phyloP scores from a whole-genome alignment of 495 filamentous ascomycete genomes.

The Aspergillus haitiensis region DNA sequence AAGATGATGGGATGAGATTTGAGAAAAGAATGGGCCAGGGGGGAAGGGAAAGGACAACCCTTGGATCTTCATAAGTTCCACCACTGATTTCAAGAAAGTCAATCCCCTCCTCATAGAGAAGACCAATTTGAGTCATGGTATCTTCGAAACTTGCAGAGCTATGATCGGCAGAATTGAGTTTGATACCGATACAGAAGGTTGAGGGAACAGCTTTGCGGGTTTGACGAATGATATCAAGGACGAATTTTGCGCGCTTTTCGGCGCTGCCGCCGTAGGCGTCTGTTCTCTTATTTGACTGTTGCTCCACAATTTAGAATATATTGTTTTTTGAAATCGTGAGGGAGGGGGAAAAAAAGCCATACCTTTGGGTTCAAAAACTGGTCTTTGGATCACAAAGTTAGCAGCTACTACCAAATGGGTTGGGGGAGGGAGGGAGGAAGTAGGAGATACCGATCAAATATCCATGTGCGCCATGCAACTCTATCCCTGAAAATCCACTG shows the following conservation, averaged over 20 bases:
- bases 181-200: slow-evolving; percentile 58
- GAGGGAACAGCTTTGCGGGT: slow-evolving; percentile 46
- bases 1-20: background rate
- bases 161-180: slow-evolving; percentile 62
- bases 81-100: slow-evolving; percentile 66
- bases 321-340: background rate
- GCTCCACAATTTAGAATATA: background rate
- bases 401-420: slow-evolving; percentile 1
- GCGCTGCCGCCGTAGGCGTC: slow-evolving; percentile 52
- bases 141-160: slow-evolving; percentile 46
- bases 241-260: slow-evolving; percentile 46
- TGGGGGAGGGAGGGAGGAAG: background rate
- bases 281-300: slow-evolving; percentile 44
- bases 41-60: slow-evolving; percentile 24
- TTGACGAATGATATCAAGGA: slow-evolving; percentile 47
- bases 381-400: slow-evolving; percentile 27
- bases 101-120: slow-evolving; percentile 53
- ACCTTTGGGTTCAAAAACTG: slow-evolving; percentile 47
- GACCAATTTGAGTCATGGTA: slow-evolving; percentile 52
- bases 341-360: background rate
- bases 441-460: slow-evolving; percentile 53
- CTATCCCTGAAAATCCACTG: slow-evolving; percentile 56
- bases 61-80: slow-evolving; percentile 56
- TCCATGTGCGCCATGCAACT: slow-evolving; percentile 61
- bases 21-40: background rate